Evolutionary conservation across 2,329 filamentous ascomycete genomes (phyloP).

Genomic region (Fusarium illudens): DNA sequence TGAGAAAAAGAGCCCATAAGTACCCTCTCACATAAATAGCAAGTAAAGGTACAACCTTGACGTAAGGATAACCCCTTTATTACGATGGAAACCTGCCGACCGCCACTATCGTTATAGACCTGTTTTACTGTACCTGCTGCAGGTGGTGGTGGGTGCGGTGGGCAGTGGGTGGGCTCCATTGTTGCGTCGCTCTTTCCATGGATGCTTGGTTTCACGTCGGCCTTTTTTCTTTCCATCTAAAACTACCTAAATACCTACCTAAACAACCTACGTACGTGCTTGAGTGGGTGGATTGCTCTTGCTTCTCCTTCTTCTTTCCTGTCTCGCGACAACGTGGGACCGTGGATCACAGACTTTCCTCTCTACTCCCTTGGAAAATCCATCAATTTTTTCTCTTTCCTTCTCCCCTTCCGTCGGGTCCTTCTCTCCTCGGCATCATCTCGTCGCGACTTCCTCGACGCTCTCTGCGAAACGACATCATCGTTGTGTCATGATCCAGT

Average conservation of each 20-base stretch:
- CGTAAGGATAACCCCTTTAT: too few relatives aligned
- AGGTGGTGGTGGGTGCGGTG: background rate
- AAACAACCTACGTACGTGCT: background rate
- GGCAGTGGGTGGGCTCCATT: background rate
- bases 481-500: conserved; percentile 30
- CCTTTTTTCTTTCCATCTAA: background rate
- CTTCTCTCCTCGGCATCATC: conserved; percentile 10
- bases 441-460: conserved; percentile 4
- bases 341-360: background rate
- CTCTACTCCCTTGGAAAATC: background rate
- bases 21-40: too few relatives aligned
- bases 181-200: background rate
- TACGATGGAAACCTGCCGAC: too few relatives aligned
- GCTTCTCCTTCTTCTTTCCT: background rate
- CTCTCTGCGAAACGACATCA: conserved; percentile 16
- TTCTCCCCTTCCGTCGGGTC: background rate
- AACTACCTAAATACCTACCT: too few relatives aligned
- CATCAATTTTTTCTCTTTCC: background rate
- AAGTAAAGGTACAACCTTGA: too few relatives aligned
- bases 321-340: conserved; percentile 9
- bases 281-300: background rate
- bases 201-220: background rate
- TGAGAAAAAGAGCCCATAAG: too few relatives aligned
- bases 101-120: too few relatives aligned
- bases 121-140: too few relatives aligned